Percentiles rank a stretch among this genome's conserved stretches.
These are phyloP conservation scores for Cladosporium sp. DNA, from an alignment of 2,329 filamentous ascomycete species.

Conservation along the genomic window DNA sequence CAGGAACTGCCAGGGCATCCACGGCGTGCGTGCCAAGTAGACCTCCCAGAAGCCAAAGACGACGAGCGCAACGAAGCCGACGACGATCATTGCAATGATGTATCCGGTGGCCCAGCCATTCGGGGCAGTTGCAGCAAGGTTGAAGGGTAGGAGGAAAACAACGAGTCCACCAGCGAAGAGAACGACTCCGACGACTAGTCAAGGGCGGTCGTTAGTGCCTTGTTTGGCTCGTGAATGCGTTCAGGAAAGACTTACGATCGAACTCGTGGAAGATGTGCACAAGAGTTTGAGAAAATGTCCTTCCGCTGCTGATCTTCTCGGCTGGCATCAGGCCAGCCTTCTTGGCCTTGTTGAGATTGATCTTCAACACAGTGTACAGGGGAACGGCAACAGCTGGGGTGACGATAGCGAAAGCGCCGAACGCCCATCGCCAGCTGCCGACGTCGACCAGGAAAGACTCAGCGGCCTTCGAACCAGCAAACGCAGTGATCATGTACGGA, in stretches of 20 bases:
- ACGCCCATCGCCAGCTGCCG: constrained; percentile 65
- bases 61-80: constrained; percentile 35
- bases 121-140: constrained; percentile 39
- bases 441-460: constrained; percentile 31
- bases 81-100: constrained; percentile 40
- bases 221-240: constrained; percentile 22
- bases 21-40: constrained; percentile 36
- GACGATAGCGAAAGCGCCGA: constrained; percentile 63
- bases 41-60: constrained; percentile 37
- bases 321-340: constrained; percentile 47
- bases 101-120: constrained; percentile 34
- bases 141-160: constrained; percentile 65
- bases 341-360: constrained; percentile 59
- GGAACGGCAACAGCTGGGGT: constrained; percentile 59
- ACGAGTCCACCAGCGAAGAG: constrained; percentile 58
- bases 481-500: constrained; percentile 45
- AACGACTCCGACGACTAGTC: constrained; percentile 56
- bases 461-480: constrained; percentile 19
- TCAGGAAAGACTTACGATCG: constrained; percentile 37
- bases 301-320: constrained; percentile 36
- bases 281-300: constrained; percentile 46
- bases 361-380: constrained; percentile 54
- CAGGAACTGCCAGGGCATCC: constrained; percentile 46
- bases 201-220: constrained; percentile 42
- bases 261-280: constrained; percentile 57